phyloP scores from a whole-genome alignment of 495 filamentous ascomycete species.

The Daldinia bambusicola region DNA sequence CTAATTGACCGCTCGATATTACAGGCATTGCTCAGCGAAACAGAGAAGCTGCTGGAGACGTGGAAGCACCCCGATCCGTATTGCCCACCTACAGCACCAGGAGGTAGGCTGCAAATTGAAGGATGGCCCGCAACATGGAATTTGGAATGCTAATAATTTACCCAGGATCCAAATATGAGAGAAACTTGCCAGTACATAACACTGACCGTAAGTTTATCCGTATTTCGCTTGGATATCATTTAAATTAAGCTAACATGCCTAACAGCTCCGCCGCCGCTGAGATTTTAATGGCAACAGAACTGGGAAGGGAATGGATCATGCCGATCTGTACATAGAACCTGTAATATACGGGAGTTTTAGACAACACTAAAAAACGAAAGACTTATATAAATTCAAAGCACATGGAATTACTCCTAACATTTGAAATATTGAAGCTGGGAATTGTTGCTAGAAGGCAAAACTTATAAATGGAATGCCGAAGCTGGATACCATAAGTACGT shows the following conservation, averaged over 20 bases:
- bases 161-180: constrained; percentile 92
- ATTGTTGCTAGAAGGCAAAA: not conserved
- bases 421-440: not conserved
- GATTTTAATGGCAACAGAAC: constrained; percentile 51
- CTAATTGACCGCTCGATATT: constrained; percentile 8
- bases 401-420: not conserved
- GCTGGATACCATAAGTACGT: no score
- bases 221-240: constrained; percentile 10
- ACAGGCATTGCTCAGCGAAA: constrained; percentile 83
- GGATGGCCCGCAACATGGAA: constrained; percentile 28
- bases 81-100: constrained; percentile 84
- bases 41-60: constrained; percentile 85
- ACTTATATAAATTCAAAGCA: not conserved
- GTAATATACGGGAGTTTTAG: constrained; percentile 24
- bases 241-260: constrained; percentile 27
- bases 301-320: constrained; percentile 12
- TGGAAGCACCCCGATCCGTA: constrained; percentile 99
- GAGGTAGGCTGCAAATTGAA: constrained; percentile 71
- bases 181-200: constrained; percentile 84
- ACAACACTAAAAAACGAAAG: constrained; percentile 1
- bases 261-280: constrained; percentile 57
- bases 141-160: constrained; percentile 33
- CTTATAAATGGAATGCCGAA: no score
- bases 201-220: constrained; percentile 74
- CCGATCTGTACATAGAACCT: constrained; percentile 45